Base-by-base conservation (phyloP, 192 early-diverging fungal species). In the Haplosporangium gracile region DNA sequence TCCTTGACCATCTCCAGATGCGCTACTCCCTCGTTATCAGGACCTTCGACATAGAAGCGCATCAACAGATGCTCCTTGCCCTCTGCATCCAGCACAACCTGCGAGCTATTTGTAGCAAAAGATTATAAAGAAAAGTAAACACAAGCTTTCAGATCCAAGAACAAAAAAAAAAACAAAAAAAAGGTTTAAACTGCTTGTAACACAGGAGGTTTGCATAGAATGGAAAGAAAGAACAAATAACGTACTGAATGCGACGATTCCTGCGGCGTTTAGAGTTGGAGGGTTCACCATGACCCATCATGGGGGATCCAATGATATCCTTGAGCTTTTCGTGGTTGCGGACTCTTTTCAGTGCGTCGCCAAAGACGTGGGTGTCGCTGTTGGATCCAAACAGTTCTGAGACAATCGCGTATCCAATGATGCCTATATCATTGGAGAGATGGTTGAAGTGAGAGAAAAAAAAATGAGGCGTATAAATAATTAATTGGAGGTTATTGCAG, bases 1-100 rank as follows among this genome's bases (percentile, higher is more conserved):
- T 85, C 90, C 78, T 92, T 92, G 57, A 90, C 76, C 91, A 91
- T 91, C 51, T 93, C 91, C 42, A 93, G 47, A 71, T 88, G 83
- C 5, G 88, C 90, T 11, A 83, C 89, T 51, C 92, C 92, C 77
- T 89, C 82, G 36, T 75, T 89, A 47, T 87, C 49, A 4, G 90
- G 85, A 7, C 92, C 92, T 68, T 93, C 91, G 26, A 93, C 83
- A 77, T 91, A 91, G 78, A 93, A 90, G 16, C 80, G 80, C 89
- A 93, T 91, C 65, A 93, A 70, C 76, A 90, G 75, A 72, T 93
- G 92, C 55, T 83, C 82, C 18, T 88, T 85, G 38, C 90, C 88
- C n/a, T 90, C 79, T 0, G 65, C 72, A 65, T 91, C 91, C 63
- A 89, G 77, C 40, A 89, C 80, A 18, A 91, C 76, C 82, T 91